Evolutionary conservation across 345 rosid species (phyloP).

Genomic region (Nasturtium officinale): DNA sequence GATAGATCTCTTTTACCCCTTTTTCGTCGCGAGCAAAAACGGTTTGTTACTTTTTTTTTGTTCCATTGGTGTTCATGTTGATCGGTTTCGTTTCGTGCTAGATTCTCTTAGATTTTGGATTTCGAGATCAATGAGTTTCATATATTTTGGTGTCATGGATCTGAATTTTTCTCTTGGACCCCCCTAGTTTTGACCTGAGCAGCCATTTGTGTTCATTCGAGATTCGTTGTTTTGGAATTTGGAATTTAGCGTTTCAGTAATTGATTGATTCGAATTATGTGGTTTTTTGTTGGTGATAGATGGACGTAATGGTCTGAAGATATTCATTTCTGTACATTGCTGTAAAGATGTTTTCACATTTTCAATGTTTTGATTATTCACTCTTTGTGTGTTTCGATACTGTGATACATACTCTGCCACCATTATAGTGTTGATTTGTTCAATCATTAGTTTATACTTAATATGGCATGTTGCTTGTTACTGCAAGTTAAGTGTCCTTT

Average conservation of each 20-base stretch:
- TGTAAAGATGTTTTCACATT: slow-evolving; percentile 1
- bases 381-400: background rate
- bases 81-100: slow-evolving; percentile 24
- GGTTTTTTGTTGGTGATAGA: background rate
- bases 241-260: slow-evolving; percentile 3
- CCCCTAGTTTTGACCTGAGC: slow-evolving; percentile 9
- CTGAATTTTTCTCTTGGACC: slow-evolving; percentile 11
- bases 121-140: background rate
- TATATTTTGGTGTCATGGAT: slow-evolving; percentile 12
- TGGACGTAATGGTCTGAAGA: background rate
- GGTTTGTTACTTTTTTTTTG: slow-evolving; percentile 24
- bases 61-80: background rate
- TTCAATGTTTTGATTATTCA: background rate
- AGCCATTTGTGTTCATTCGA: background rate
- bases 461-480: slow-evolving; percentile 34
- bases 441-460: slow-evolving; percentile 31
- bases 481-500: slow-evolving; percentile 35
- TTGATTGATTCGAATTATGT: slow-evolving; percentile 1
- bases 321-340: slow-evolving; percentile 15
- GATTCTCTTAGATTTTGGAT: slow-evolving; percentile 21
- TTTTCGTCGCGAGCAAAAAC: slow-evolving; percentile 8
- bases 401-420: background rate
- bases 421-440: slow-evolving; percentile 24
- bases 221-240: slow-evolving; percentile 23
- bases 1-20: slow-evolving; percentile 29